Evolutionary conservation across 805 yeast genomes (phyloP).

Genomic region (Pichia kluyveri): DNA sequence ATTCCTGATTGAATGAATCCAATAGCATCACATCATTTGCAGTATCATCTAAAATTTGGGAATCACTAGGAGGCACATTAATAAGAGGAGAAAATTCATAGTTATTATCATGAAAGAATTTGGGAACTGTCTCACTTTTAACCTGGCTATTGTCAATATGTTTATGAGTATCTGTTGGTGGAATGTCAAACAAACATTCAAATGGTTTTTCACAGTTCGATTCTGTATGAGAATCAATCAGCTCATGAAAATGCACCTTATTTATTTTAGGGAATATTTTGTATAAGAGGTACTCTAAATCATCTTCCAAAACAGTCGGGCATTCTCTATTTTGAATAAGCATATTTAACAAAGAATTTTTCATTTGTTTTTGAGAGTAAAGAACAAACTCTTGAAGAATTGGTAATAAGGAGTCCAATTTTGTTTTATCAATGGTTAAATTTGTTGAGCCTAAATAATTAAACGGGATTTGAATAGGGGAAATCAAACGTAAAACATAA

Average conservation of each 20-base stretch:
- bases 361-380: slow-evolving; percentile 16
- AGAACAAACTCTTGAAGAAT: slow-evolving; percentile 23
- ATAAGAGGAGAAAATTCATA: slow-evolving; percentile 25
- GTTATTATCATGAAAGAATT: slow-evolving; percentile 30
- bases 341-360: slow-evolving; percentile 2
- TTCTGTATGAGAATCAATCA: slow-evolving; percentile 14
- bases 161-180: not conserved
- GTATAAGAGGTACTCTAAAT: slow-evolving; percentile 16
- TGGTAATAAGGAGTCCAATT: slow-evolving; percentile 21
- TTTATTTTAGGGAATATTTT: slow-evolving; percentile 20
- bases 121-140: not conserved
- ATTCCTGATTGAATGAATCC: slow-evolving; percentile 5
- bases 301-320: slow-evolving; percentile 14
- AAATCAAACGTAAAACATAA: slow-evolving; percentile 54
- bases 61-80: slow-evolving; percentile 3
- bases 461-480: slow-evolving; percentile 54
- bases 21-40: not conserved
- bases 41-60: not conserved
- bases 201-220: slow-evolving; percentile 13
- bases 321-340: slow-evolving; percentile 14
- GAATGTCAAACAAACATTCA: slow-evolving; percentile 19
- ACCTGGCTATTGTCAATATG: not conserved
- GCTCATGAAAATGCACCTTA: slow-evolving; percentile 17
- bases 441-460: slow-evolving; percentile 31
- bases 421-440: slow-evolving; percentile 20